A percentile compares a stretch with the other conserved stretches of the same genome.
Conservation (phyloP, 345 rosid genomes). For the Boechera retrofracta region DNA sequence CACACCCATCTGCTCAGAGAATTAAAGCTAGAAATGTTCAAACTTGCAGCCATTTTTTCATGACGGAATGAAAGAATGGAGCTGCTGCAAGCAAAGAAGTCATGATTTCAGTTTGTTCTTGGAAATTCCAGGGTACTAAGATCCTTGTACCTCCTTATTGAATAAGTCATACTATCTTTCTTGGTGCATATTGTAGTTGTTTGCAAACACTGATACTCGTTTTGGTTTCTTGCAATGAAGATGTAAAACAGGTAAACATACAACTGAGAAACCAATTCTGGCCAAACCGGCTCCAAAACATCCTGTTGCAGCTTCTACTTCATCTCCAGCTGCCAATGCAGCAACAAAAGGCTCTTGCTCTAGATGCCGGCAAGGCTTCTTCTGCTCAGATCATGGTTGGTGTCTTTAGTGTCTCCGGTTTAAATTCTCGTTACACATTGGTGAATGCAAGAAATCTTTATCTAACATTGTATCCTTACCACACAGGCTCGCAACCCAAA, state of each 20-base stretch:
- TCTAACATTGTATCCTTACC: conserved; percentile 4
- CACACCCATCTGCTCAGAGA: conserved; percentile 10
- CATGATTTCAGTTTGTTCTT: conserved; percentile 86
- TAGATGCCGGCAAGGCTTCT: conserved; percentile 94
- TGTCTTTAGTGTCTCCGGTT: conserved; percentile 40
- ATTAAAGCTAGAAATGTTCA: conserved; percentile 18
- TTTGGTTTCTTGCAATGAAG: conserved; percentile 54
- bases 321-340: conserved; percentile 47
- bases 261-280: conserved; percentile 84
- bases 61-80: conserved; percentile 98
- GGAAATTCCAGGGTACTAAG: conserved; percentile 82
- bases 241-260: conserved; percentile 93
- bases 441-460: background rate
- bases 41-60: conserved; percentile 80
- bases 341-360: conserved; percentile 70
- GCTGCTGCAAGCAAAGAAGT: conserved; percentile 96
- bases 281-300: conserved; percentile 54
- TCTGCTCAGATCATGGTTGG: conserved; percentile 97
- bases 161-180: background rate
- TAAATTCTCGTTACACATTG: background rate
- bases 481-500: conserved; percentile 69
- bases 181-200: background rate
- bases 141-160: background rate
- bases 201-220: conserved; percentile 1
- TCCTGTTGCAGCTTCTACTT: conserved; percentile 45